These are phyloP conservation scores for Penstemon davidsonii DNA, from an alignment of 257 asterid genomes.

Conservation along the genomic window DNA sequence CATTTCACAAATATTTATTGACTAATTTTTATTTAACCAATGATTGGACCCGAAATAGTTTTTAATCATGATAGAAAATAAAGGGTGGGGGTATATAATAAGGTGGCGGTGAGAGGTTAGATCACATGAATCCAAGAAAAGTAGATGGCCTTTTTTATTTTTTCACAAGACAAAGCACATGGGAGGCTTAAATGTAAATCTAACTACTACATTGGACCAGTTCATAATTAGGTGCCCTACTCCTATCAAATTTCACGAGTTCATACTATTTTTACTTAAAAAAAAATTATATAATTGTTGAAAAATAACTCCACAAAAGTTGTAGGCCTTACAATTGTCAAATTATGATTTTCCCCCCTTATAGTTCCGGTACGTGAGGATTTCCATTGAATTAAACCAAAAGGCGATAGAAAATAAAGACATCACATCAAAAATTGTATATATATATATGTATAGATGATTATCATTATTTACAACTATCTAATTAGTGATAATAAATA, in stretches of 20 bases:
- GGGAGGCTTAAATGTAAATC: conserved; percentile 19
- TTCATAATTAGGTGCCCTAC: neutral
- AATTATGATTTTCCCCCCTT: too few relatives aligned
- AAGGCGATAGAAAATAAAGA: too few relatives aligned
- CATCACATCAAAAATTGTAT: too few relatives aligned
- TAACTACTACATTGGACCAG: conserved; percentile 16
- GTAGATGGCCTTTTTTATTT: neutral
- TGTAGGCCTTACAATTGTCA: too few relatives aligned
- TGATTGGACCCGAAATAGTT: too few relatives aligned
- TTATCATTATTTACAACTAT: too few relatives aligned
- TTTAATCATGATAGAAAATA: neutral
- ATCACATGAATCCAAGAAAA: conserved; percentile 2
- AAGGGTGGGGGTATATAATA: neutral
- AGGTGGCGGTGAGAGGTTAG: neutral
- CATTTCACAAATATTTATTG: too few relatives aligned
- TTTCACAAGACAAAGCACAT: neutral
- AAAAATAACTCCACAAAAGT: neutral
- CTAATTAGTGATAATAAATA: too few relatives aligned
- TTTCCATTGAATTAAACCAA: too few relatives aligned
- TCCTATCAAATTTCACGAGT: neutral
- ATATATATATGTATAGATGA: too few relatives aligned
- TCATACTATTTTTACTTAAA: neutral
- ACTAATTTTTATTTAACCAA: too few relatives aligned
- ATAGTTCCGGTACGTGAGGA: too few relatives aligned
- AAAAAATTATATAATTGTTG: neutral